phyloP scores from a whole-genome alignment of 2,329 filamentous ascomycete genomes.

The Colletotrichum viniferum region DNA sequence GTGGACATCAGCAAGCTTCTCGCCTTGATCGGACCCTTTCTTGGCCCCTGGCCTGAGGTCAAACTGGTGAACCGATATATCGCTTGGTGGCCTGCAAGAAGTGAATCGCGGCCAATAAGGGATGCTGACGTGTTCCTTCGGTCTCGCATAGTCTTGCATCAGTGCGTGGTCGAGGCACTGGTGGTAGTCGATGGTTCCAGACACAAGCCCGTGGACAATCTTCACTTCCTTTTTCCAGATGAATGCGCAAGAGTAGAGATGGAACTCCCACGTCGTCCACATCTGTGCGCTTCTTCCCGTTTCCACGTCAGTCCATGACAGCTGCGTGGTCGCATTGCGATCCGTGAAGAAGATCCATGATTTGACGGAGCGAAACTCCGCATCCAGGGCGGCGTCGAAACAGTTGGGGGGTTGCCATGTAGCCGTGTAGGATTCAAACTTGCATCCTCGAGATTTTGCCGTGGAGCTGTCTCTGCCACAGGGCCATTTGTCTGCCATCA shows the following conservation, averaged over 20 bases:
- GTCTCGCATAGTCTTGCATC: neutral
- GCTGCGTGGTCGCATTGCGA: neutral
- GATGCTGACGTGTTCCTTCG: neutral
- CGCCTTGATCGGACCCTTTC: neutral
- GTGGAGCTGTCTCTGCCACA: neutral
- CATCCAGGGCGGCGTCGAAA: neutral
- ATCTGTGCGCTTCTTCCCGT: neutral
- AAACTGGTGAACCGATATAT: neutral
- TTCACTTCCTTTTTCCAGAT: neutral
- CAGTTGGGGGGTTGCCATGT: neutral
- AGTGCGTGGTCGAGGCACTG: neutral
- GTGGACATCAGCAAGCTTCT: neutral
- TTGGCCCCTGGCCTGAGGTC: neutral
- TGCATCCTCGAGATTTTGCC: neutral
- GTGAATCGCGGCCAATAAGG: neutral
- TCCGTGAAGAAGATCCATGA: neutral
- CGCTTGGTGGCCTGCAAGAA: neutral
- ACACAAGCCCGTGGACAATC: neutral
- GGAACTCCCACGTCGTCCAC: neutral
- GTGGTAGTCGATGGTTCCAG: neutral
- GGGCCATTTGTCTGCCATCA: neutral
- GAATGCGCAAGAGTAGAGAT: neutral
- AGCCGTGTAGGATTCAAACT: neutral
- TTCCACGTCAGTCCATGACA: neutral
- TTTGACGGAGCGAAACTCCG: neutral